Percentiles rank a stretch among this genome's conserved stretches.
Conservation (phyloP, 2,329 filamentous ascomycete genomes). For the Exophiala sp. region DNA sequence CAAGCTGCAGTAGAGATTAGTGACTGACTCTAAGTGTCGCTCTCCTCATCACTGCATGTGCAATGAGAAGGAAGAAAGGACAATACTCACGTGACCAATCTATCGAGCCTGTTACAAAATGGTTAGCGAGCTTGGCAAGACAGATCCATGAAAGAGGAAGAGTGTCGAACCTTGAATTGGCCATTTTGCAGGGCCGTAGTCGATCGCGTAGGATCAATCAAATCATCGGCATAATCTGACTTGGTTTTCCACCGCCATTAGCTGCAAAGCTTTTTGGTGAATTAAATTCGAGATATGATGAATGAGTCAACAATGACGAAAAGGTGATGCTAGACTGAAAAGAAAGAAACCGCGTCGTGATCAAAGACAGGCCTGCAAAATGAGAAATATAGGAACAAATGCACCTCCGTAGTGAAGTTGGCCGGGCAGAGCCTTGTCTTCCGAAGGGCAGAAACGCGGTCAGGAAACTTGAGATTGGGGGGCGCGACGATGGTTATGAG, state of each 20-base stretch:
- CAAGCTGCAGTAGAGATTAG: slow-evolving; percentile 56
- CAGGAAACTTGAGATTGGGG: slow-evolving; percentile 21
- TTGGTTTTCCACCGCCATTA: slow-evolving; percentile 15
- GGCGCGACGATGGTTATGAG: slow-evolving; percentile 19
- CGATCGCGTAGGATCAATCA: slow-evolving; percentile 1
- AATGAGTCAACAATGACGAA: not conserved
- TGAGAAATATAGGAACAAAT: too few relatives aligned
- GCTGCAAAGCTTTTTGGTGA: slow-evolving; percentile 1
- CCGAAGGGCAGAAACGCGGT: not conserved
- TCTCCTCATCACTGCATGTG: not conserved
- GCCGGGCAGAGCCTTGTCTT: not conserved
- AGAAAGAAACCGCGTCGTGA: not conserved
- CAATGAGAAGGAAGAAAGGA: not conserved
- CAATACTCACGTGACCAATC: slow-evolving; percentile 75
- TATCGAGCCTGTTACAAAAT: slow-evolving; percentile 63
- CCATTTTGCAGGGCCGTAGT: slow-evolving; percentile 15
- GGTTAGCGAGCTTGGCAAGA: slow-evolving; percentile 19
- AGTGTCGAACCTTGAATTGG: slow-evolving; percentile 27
- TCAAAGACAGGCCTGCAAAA: too few relatives aligned
- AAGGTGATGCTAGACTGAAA: not conserved
- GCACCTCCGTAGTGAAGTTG: too few relatives aligned
- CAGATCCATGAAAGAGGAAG: not conserved
- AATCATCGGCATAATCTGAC: slow-evolving; percentile 2
- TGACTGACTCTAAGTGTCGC: not conserved
- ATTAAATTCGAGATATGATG: not conserved